Conservation (phyloP, 1,284 basidiomycete species). For the Sporisorium exsertum region DNA sequence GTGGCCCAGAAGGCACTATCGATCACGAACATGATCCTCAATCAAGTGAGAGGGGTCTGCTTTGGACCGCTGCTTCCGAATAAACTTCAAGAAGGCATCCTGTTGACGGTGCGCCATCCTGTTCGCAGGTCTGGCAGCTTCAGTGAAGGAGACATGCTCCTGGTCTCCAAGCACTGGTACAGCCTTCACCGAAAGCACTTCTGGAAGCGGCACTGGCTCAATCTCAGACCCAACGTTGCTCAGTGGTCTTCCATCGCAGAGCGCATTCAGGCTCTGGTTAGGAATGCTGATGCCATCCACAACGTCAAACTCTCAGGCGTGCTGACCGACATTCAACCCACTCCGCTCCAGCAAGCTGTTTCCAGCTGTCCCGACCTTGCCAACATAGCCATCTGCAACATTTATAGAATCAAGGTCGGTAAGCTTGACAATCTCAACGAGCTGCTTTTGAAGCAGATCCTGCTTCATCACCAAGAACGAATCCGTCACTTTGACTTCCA, state of each 20-base stretch:
- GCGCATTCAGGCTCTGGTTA: constrained; percentile 5
- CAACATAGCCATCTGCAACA: not conserved
- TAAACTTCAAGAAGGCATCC: constrained; percentile 8
- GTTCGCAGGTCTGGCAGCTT: not conserved
- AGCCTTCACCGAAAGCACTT: not conserved
- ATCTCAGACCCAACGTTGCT: constrained; percentile 4
- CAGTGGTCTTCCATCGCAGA: constrained; percentile 9
- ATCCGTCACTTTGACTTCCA: constrained; percentile 29
- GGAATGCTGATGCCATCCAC: constrained; percentile 4
- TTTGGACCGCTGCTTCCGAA: not conserved
- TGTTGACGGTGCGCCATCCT: not conserved
- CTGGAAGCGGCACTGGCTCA: constrained; percentile 27
- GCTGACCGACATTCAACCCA: constrained; percentile 22
- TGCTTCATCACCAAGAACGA: constrained; percentile 2
- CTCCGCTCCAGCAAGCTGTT: constrained; percentile 4
- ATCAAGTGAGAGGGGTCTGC: not conserved
- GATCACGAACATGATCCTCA: not conserved
- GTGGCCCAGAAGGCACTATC: not conserved
- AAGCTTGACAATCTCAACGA: constrained; percentile 27
- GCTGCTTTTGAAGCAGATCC: constrained; percentile 18
- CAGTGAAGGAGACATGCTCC: constrained; percentile 4
- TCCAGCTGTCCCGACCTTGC: constrained; percentile 14
- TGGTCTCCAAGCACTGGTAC: constrained; percentile 32
- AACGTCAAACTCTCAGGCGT: constrained; percentile 23
- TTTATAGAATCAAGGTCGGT: constrained; percentile 9